A percentile compares a stretch with the other conserved stretches of the same genome.
phyloP scores from a whole-genome alignment of 139 green algal genomes.

The Mychonastes homosphaera region DNA sequence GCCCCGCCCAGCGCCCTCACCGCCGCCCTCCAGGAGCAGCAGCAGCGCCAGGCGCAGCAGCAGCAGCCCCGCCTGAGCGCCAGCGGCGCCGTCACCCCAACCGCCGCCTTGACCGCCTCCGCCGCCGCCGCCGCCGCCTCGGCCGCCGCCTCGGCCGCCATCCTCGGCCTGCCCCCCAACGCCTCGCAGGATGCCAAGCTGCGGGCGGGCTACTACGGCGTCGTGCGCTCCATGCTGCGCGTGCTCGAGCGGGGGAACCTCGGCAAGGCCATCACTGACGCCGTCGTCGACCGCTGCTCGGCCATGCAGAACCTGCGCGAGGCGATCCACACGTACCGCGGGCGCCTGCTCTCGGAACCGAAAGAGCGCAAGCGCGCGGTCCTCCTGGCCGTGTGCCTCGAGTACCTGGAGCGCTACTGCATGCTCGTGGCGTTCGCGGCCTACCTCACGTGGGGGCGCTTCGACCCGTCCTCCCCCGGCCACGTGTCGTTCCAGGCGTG shows the following conservation, averaged over 20 bases:
- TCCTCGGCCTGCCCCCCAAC: no score
- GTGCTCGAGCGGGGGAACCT: conserved; percentile 46
- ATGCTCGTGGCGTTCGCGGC: conserved; percentile 75
- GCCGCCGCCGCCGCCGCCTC: no score
- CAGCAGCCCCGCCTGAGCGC: no score
- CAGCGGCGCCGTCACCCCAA: no score
- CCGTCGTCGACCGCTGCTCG: conserved; percentile 63
- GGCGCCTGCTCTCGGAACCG: conserved; percentile 59
- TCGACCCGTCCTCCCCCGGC: conserved; percentile 29
- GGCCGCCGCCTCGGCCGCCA: no score
- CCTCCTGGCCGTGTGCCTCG: conserved; percentile 59
- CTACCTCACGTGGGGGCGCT: conserved; percentile 60
- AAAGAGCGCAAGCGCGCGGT: conserved; percentile 66
- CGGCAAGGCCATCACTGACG: conserved; percentile 69
- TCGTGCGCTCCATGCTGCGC: conserved; percentile 52
- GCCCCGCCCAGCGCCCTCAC: no score
- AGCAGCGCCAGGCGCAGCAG: no score
- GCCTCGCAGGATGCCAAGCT: conserved; percentile 32
- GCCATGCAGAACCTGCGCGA: conserved; percentile 84
- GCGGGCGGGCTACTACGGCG: conserved; percentile 60
- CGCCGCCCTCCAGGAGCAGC: no score
- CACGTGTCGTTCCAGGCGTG: conserved; percentile 56
- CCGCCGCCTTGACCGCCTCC: no score
- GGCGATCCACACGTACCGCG: conserved; percentile 73
- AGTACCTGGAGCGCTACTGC: conserved; percentile 67